Evolutionary conservation across 352 stramenopile species (phyloP).

Genomic region (Globisporangium middletonii): DNA sequence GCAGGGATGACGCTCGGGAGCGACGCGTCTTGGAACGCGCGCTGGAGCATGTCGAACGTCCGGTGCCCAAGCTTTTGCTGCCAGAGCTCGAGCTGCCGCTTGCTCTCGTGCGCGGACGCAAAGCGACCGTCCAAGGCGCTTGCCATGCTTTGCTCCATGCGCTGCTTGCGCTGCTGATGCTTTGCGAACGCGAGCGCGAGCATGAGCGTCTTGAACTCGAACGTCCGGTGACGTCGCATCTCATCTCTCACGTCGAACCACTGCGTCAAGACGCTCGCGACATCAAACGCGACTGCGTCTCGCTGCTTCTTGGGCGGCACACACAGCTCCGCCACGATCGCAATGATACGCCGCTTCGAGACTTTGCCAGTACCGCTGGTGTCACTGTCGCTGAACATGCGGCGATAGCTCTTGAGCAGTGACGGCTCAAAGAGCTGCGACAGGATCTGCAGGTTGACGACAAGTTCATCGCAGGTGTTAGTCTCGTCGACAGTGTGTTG

Average conservation of each 20-base stretch:
- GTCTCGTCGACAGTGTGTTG: not conserved
- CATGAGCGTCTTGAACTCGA: constrained; percentile 51
- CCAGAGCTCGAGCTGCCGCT: constrained; percentile 58
- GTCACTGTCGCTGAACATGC: constrained; percentile 33
- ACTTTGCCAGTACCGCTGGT: constrained; percentile 28
- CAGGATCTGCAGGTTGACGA: constrained; percentile 18
- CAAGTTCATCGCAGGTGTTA: too few relatives aligned
- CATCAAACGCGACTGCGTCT: not conserved
- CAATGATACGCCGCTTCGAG: constrained; percentile 31
- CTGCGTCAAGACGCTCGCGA: constrained; percentile 23
- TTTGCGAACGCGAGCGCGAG: constrained; percentile 47
- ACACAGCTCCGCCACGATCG: constrained; percentile 25
- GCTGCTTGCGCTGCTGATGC: constrained; percentile 31
- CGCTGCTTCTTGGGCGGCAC: not conserved
- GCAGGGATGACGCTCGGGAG: constrained; percentile 47
- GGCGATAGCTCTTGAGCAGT: constrained; percentile 26
- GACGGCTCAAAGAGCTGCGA: constrained; percentile 31
- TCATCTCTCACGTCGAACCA: constrained; percentile 53
- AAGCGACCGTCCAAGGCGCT: constrained; percentile 45
- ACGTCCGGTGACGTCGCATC: constrained; percentile 35
- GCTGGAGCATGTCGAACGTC: constrained; percentile 50
- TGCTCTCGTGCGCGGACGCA: constrained; percentile 48
- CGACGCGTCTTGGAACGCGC: constrained; percentile 44
- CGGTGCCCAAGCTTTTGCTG: constrained; percentile 56
- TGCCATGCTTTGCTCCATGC: constrained; percentile 45